These are phyloP conservation scores for Rusavskia elegans DNA, from an alignment of 495 filamentous ascomycete species.

Conservation along the genomic window DNA sequence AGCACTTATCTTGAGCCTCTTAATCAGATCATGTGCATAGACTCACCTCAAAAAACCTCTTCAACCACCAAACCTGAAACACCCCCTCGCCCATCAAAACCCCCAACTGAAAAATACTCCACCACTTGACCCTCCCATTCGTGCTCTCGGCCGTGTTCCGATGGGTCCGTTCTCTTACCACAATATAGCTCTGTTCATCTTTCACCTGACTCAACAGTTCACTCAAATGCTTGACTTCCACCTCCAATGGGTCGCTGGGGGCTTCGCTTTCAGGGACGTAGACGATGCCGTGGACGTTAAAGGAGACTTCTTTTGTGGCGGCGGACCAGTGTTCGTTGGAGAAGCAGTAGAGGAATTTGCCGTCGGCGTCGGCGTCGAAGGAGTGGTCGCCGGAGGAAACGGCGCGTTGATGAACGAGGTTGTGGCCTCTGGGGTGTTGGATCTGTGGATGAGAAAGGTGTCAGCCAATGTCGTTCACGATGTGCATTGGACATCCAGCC, in stretches of 20 bases:
- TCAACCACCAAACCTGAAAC: slow-evolving; percentile 99
- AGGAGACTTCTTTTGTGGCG: slow-evolving; percentile 88
- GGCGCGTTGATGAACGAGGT: slow-evolving; percentile 61
- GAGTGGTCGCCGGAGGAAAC: slow-evolving; percentile 84
- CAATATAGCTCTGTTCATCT: slow-evolving; percentile 96
- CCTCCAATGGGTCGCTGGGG: slow-evolving; percentile 74
- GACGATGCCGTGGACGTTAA: slow-evolving; percentile 97
- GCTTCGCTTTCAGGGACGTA: slow-evolving; percentile 84
- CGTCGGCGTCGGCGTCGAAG: slow-evolving; percentile 72
- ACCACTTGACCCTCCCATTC: slow-evolving; percentile 95
- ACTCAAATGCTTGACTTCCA: slow-evolving; percentile 73
- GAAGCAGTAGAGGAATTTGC: slow-evolving; percentile 93
- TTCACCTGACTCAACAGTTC: slow-evolving; percentile 82
- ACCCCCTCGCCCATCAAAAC: slow-evolving; percentile 83
- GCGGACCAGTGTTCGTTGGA: slow-evolving; percentile 93
- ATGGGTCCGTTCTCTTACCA: slow-evolving; percentile 86
- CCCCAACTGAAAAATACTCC: slow-evolving; percentile 90
- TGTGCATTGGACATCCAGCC: background rate
- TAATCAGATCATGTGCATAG: background rate
- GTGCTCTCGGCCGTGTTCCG: slow-evolving; percentile 98
- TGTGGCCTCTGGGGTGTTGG: slow-evolving; percentile 56
- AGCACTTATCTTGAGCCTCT: no score
- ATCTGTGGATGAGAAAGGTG: slow-evolving; percentile 39
- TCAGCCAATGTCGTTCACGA: background rate
- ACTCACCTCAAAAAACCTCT: slow-evolving; percentile 90